Evolutionary conservation across 441 rosid species (phyloP).

Genomic region (Bocquillonia castaneifolia): DNA sequence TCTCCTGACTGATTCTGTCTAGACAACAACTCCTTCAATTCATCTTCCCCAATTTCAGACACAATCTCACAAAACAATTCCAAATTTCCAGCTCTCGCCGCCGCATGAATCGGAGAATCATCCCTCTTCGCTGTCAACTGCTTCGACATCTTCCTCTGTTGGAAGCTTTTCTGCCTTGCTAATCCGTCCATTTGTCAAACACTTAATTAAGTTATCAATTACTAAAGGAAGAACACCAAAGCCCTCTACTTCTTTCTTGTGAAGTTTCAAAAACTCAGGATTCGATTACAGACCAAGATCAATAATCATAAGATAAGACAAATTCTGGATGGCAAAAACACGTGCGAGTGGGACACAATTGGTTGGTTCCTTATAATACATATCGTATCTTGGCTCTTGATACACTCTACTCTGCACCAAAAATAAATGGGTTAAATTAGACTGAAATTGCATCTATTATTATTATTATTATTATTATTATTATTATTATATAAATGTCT

Average conservation of each 20-base stretch:
- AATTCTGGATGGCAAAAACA: constrained; percentile 5
- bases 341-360: constrained; percentile 23
- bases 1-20: constrained; percentile 78
- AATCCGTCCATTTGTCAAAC: constrained; percentile 25
- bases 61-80: constrained; percentile 45
- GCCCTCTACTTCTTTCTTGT: not conserved
- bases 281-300: constrained; percentile 14
- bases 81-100: constrained; percentile 56
- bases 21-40: constrained; percentile 42
- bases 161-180: constrained; percentile 29
- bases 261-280: not conserved
- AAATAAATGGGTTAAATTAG: too few relatives aligned
- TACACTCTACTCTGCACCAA: too few relatives aligned
- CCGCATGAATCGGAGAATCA: constrained; percentile 57
- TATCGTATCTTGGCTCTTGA: too few relatives aligned
- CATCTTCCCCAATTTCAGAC: constrained; percentile 26
- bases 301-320: not conserved
- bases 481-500: too few relatives aligned
- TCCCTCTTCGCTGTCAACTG: constrained; percentile 72
- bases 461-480: too few relatives aligned
- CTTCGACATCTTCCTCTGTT: constrained; percentile 53
- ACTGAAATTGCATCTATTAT: too few relatives aligned
- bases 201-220: not conserved
- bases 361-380: constrained; percentile 13
- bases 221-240: not conserved